phyloP scores from a whole-genome alignment of 306 rosid species.

The Cajanus cajan region DNA sequence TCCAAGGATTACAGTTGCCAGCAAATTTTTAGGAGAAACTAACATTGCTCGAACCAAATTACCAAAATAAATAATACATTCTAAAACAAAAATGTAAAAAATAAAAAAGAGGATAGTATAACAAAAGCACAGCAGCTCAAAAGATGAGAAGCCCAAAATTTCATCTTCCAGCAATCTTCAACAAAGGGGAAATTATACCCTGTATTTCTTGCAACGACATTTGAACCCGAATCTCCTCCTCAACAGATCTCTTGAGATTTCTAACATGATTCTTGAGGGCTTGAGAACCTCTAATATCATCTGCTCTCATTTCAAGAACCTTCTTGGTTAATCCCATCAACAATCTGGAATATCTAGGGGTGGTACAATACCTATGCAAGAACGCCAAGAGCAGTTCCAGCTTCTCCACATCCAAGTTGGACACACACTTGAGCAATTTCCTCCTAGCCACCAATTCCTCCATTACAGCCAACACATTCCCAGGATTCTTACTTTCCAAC shows the following conservation, averaged over 20 bases:
- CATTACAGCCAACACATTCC: conserved; percentile 76
- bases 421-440: conserved; percentile 63
- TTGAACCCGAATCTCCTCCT: conserved; percentile 76
- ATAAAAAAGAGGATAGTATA: not conserved
- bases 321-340: conserved; percentile 69
- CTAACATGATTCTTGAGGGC: conserved; percentile 47
- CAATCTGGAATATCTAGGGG: conserved; percentile 60
- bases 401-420: conserved; percentile 62
- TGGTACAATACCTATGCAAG: conserved; percentile 60
- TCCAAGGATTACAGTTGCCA: not conserved
- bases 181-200: conserved; percentile 80
- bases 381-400: conserved; percentile 58
- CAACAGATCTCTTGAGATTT: conserved; percentile 73
- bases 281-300: conserved; percentile 58
- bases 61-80: conserved; percentile 7
- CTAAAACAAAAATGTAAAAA: not conserved
- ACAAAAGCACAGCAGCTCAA: not conserved
- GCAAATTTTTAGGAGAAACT: conserved; percentile 14
- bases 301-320: conserved; percentile 68
- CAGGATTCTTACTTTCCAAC: conserved; percentile 61
- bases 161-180: conserved; percentile 79
- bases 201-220: conserved; percentile 73
- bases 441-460: conserved; percentile 85
- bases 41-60: not conserved
- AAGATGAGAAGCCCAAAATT: conserved; percentile 13